A percentile compares a stretch with the other conserved stretches of the same genome.
phyloP scores from a whole-genome alignment of 1,284 basidiomycete genomes.

The Trichosporon ovoides region DNA sequence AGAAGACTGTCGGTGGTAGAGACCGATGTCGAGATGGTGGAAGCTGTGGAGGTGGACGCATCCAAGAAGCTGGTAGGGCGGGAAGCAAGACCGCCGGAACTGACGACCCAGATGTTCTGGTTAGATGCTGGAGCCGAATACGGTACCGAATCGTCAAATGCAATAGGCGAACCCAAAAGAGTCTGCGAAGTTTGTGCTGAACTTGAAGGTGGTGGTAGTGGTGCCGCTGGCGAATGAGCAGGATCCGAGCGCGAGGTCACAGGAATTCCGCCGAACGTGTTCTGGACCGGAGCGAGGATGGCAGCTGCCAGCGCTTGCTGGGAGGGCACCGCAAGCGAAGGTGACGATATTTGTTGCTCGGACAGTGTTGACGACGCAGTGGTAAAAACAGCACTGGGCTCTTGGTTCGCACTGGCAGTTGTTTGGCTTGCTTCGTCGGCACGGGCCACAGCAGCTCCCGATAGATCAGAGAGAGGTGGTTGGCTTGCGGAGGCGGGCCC shows the following conservation, averaged over 20 bases:
- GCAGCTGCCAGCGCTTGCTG: slow-evolving; percentile 5
- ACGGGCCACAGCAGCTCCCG: not conserved
- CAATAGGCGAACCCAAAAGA: not conserved
- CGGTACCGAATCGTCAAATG: slow-evolving; percentile 31
- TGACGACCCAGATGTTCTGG: slow-evolving; percentile 16
- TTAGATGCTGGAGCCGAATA: slow-evolving; percentile 21
- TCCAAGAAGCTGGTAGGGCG: slow-evolving; percentile 1
- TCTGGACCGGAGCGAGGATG: not conserved
- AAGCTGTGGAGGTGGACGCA: slow-evolving; percentile 3
- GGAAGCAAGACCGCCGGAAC: not conserved
- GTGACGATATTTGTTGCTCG: not conserved
- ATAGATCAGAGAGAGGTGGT: not conserved
- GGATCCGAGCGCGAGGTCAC: slow-evolving; percentile 1
- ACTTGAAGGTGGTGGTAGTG: not conserved
- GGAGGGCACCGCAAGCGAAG: slow-evolving; percentile 2
- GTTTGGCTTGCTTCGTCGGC: slow-evolving; percentile 5
- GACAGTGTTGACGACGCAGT: slow-evolving; percentile 1
- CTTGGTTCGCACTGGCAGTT: slow-evolving; percentile 1
- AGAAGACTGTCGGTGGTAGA: slow-evolving; percentile 4
- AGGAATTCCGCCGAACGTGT: slow-evolving; percentile 2
- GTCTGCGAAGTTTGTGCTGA: not conserved
- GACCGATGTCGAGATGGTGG: slow-evolving; percentile 1
- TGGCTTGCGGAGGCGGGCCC: not conserved
- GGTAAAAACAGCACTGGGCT: not conserved
- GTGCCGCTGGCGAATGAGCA: not conserved